Evolutionary conservation across 2,329 filamentous ascomycete genomes (phyloP), one percentile per base, ranked within the genome.

Genomic region (Huntiella abstrusa): DNA sequence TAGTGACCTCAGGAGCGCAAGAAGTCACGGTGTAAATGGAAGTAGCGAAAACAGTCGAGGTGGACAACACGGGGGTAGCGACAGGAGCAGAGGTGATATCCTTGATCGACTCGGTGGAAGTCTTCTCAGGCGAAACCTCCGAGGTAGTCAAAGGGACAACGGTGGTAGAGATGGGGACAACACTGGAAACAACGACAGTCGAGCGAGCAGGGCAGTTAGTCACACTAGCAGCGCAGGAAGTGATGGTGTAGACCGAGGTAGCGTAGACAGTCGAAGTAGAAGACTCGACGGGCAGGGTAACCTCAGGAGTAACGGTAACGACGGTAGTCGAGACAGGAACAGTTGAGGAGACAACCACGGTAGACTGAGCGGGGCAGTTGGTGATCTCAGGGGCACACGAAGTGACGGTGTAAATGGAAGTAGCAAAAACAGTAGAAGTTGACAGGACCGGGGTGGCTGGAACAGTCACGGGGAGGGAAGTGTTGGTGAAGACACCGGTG

Each of bases 171-270:
- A 42, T 13, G 7, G 22, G 19, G 17, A 19, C 19, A 33, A n/a
- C 40, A 42, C 12, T 16, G 15, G 35, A 37, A 37, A 39, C 37
- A 39, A 65, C 57, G 33, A 59, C 54, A 35, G 57, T 57, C 34
- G 57, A 53, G 33, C 55, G 54, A 1, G 51, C 56, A 64, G 59
- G 2, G 51, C 56, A 65, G 59, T 63, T 54, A 32, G 54, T 56
- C 3, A 65, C 57, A 10, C 55, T 55, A 12, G 70, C 61, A 41
- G 64, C 65, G 58, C 72, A 76, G 35, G 67, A 68, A 54, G 68
- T 74, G 58, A 75, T 62, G 52, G 72, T 77, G 51, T 70, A 64
- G 52, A 73, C 55, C 12, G 52, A 52, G 15, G 61, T 65, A 43
- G 59, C 59, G 55, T 58, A 64, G 45, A 66, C 56, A 13, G 61